A percentile compares a stretch with the other conserved stretches of the same genome.
Conservation (phyloP, 495 filamentous ascomycete species). For the Xylaria flabelliformis region DNA sequence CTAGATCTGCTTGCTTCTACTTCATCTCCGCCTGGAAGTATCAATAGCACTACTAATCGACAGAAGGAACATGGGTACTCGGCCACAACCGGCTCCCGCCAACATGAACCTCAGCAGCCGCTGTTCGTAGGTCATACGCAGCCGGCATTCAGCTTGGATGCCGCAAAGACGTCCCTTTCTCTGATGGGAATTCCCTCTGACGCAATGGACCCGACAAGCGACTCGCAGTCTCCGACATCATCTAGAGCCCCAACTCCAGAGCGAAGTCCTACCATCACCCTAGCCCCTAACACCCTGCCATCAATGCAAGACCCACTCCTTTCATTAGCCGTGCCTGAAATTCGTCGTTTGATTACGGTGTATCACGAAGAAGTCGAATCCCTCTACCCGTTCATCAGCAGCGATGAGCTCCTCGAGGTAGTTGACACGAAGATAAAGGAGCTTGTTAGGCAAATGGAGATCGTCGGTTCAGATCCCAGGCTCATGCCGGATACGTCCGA, state of each 20-base stretch:
- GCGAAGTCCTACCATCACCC: not conserved
- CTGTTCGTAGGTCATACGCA: conserved; percentile 32
- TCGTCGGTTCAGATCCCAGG: not conserved
- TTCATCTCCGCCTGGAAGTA: not conserved
- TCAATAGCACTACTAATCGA: not conserved
- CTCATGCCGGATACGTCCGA: not conserved
- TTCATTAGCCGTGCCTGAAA: conserved; percentile 1
- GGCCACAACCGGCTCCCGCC: not conserved
- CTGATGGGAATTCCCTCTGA: conserved; percentile 18
- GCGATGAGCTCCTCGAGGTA: conserved; percentile 12
- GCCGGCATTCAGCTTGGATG: conserved; percentile 29
- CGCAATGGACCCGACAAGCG: conserved; percentile 15
- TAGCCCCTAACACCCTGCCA: not conserved
- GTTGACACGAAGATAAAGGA: conserved; percentile 7
- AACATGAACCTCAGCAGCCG: conserved; percentile 24
- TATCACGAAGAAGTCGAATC: conserved; percentile 26
- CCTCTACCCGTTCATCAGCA: conserved; percentile 21
- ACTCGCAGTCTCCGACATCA: conserved; percentile 5
- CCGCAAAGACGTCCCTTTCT: conserved; percentile 29
- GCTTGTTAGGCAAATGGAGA: not conserved
- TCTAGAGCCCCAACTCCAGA: not conserved
- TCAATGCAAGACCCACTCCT: conserved; percentile 8
- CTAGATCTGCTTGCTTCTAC: conserved; percentile 4
- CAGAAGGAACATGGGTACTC: not conserved
- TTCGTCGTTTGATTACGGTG: conserved; percentile 13